These are phyloP conservation scores for Colletotrichum sp. DNA, from an alignment of 2,329 filamentous ascomycete species.

Conservation along the genomic window DNA sequence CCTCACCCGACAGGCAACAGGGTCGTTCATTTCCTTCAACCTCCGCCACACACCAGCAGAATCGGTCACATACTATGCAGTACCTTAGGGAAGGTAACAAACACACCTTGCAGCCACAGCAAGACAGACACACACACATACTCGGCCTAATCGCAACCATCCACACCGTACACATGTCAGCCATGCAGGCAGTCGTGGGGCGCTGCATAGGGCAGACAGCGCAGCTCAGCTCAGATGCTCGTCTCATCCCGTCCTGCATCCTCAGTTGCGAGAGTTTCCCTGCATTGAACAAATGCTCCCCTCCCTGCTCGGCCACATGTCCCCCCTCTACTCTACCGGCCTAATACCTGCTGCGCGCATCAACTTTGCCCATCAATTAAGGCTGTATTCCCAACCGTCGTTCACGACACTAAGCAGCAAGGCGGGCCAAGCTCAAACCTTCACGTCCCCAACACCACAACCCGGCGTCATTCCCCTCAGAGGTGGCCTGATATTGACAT, in stretches of 20 bases:
- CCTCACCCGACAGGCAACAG: neutral
- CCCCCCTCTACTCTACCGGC: neutral
- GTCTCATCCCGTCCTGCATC: neutral
- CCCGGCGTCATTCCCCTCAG: neutral
- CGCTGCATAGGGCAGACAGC: neutral
- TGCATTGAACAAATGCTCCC: neutral
- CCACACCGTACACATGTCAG: slow-evolving; percentile 1
- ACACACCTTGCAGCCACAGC: neutral
- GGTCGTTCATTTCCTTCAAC: neutral
- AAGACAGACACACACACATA: neutral
- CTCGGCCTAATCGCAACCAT: neutral
- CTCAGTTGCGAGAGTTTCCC: neutral
- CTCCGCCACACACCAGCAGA: neutral
- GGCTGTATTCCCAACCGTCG: slow-evolving; percentile 6
- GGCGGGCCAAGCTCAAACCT: slow-evolving; percentile 6
- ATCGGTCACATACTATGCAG: neutral
- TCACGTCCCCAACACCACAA: neutral
- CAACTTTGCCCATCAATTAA: slow-evolving; percentile 17
- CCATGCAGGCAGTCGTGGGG: neutral
- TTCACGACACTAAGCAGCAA: slow-evolving; percentile 1
- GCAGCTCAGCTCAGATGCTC: slow-evolving; percentile 6
- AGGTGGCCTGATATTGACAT: slow-evolving; percentile 14
- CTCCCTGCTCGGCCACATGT: slow-evolving; percentile 16
- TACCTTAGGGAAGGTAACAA: neutral
- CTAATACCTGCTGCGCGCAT: neutral